phyloP scores from a whole-genome alignment of 2,329 filamentous ascomycete species.

The Drechslerella dactyloides region DNA sequence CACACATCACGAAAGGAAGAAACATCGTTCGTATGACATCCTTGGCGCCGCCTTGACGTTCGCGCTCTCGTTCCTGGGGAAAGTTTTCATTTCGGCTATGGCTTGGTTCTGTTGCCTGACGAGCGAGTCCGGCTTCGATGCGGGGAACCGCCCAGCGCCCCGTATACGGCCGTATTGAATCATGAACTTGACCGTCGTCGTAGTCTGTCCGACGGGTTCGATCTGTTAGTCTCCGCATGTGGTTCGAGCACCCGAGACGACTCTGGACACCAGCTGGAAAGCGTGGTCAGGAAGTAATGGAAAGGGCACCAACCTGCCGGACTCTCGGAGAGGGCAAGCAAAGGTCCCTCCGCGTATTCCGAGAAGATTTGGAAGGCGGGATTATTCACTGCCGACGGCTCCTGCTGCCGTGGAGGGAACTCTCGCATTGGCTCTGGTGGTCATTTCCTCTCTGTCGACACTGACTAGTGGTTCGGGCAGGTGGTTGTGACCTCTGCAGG shows the following conservation, averaged over 20 bases:
- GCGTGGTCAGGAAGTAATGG: too few relatives aligned
- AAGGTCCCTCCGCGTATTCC: conserved; percentile 23
- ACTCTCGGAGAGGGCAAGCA: conserved; percentile 17
- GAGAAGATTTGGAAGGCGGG: conserved; percentile 13
- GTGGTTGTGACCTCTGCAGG: neutral
- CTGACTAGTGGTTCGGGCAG: too few relatives aligned
- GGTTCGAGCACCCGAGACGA: conserved; percentile 14
- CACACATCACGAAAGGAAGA: conserved; percentile 22
- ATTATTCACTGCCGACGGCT: neutral
- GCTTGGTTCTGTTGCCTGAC: conserved; percentile 16
- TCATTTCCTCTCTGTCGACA: neutral
- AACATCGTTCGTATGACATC: conserved; percentile 28
- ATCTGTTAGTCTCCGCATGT: conserved; percentile 46
- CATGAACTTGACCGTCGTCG: neutral
- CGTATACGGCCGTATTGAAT: neutral
- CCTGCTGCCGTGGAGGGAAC: neutral
- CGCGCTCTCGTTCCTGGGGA: conserved; percentile 14
- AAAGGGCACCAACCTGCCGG: conserved; percentile 9
- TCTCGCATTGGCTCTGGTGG: too few relatives aligned
- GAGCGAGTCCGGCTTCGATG: conserved; percentile 6
- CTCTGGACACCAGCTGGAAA: neutral
- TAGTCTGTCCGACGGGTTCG: neutral
- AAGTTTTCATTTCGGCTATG: conserved; percentile 28
- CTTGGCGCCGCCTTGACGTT: conserved; percentile 1
- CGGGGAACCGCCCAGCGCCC: conserved; percentile 9